These are phyloP conservation scores for Stereocaulon alpinum DNA, from an alignment of 495 filamentous ascomycete genomes.

Conservation along the genomic window DNA sequence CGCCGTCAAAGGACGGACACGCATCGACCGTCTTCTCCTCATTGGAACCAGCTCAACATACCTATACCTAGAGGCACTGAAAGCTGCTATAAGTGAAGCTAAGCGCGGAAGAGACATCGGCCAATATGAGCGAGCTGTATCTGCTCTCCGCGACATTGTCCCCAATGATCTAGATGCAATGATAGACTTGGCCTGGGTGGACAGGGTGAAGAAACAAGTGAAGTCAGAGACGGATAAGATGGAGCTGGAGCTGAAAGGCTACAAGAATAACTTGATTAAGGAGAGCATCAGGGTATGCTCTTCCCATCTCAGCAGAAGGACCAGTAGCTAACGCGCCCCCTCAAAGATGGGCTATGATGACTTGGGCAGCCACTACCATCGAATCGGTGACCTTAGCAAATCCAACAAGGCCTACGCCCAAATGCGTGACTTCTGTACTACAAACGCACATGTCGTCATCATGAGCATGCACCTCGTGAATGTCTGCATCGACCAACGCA, in stretches of 20 bases:
- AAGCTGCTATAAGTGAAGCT: slow-evolving; percentile 63
- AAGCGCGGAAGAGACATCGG: slow-evolving; percentile 61
- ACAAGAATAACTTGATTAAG: slow-evolving; percentile 96
- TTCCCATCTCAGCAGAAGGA: background rate
- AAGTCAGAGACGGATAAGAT: slow-evolving; percentile 58
- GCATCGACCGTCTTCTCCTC: slow-evolving; percentile 67
- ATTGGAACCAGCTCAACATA: slow-evolving; percentile 71
- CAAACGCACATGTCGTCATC: slow-evolving; percentile 56
- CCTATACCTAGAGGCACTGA: slow-evolving; percentile 71
- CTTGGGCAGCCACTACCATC: slow-evolving; percentile 56
- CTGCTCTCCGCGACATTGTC: slow-evolving; percentile 48
- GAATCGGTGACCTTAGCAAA: slow-evolving; percentile 48
- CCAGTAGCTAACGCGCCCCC: background rate
- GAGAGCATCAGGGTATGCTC: slow-evolving; percentile 77
- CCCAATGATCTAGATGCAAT: slow-evolving; percentile 57
- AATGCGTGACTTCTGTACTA: slow-evolving; percentile 68
- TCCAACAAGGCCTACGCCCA: slow-evolving; percentile 59
- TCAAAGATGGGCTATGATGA: slow-evolving; percentile 68
- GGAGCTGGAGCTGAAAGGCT: slow-evolving; percentile 74
- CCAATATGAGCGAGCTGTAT: slow-evolving; percentile 59
- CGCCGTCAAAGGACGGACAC: slow-evolving; percentile 47
- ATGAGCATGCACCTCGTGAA: slow-evolving; percentile 61
- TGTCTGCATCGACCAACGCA: slow-evolving; percentile 54
- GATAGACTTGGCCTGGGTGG: slow-evolving; percentile 61
- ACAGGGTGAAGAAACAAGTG: slow-evolving; percentile 49